Base-by-base conservation (phyloP, 495 filamentous ascomycete genomes). In the Penicillium pulvis region DNA sequence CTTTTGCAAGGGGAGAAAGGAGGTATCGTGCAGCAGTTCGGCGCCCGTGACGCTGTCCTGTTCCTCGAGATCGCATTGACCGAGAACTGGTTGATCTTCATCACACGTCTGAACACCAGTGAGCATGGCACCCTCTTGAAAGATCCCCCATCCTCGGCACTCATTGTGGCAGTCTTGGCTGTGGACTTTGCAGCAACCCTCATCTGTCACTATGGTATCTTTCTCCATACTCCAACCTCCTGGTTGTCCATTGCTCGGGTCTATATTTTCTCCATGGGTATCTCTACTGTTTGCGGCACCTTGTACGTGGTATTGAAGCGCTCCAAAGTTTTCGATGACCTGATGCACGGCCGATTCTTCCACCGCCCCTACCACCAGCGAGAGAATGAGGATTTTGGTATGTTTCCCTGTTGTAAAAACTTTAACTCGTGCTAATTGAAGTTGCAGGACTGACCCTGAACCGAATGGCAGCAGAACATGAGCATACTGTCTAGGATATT, bases 41-140 rank as follows among this genome's bases (percentile, higher is more conserved):
- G 92, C 79, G 83, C 87, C 65, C 83, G 87, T 45, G 89, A 96
- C 68, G 83, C 85, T 59, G 86, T 97, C 42, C 71, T 97, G 60
- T 96, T 97, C 81, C 85, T 97, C 50, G 83, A 97, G 73, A 91
- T 97, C 72, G 88, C 90, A 12, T 83, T 96, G 56, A 90, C 92
- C 53, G 90, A 96, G 80, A 97, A 94, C 76, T 96, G 92, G 92
- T 84, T 96, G 46, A 97, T 97, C 77, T 93, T 97, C 80, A 92
- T 96, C 73, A 96, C 92, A 57, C 90, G 92, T 59, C 89, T 90
- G 74, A 90, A 89, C 11, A 23, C 23, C 24, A 1, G 7, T n/a
- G n/a, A 5, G 11, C 19, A 30, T 28, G 39, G 20, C 67, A 88
- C 89, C 58, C 87, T 90, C 24, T 91, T 93, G 90, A 88, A 86